A percentile compares a stretch with the other conserved stretches of the same genome.
Evolutionary conservation across 2,329 filamentous ascomycete genomes (phyloP).

Genomic region (Acephala macrosclerotiorum): DNA sequence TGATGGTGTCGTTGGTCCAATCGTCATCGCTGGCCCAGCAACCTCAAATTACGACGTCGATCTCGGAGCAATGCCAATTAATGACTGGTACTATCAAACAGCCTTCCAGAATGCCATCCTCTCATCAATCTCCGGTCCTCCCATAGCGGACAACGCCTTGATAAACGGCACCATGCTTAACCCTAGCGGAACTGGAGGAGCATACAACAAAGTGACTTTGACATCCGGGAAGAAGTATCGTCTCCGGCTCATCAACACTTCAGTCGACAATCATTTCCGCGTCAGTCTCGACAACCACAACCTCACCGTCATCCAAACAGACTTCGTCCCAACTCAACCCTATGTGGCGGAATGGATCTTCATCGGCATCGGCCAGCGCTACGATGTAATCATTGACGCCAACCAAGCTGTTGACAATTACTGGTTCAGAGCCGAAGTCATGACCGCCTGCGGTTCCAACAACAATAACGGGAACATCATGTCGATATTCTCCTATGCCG

Average conservation of each 20-base stretch:
- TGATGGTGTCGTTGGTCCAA: conserved; percentile 63
- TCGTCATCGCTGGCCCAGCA: conserved; percentile 66
- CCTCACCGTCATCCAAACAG: conserved; percentile 69
- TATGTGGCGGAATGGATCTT: conserved; percentile 66
- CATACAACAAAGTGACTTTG: conserved; percentile 43
- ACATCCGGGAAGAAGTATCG: conserved; percentile 50
- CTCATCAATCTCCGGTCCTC: conserved; percentile 2
- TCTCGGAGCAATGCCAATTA: conserved; percentile 53
- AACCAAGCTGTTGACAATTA: conserved; percentile 50
- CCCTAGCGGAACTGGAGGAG: conserved; percentile 19
- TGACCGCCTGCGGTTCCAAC: conserved; percentile 25
- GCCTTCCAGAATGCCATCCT: conserved; percentile 25
- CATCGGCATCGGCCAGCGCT: conserved; percentile 63
- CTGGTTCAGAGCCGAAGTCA: conserved; percentile 53
- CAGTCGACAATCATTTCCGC: conserved; percentile 49
- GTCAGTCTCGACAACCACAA: conserved; percentile 60
- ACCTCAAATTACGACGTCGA: conserved; percentile 66
- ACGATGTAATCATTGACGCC: conserved; percentile 53
- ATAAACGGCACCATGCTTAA: conserved; percentile 31
- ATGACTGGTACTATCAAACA: conserved; percentile 29
- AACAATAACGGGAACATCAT: conserved; percentile 28
- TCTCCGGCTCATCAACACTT: conserved; percentile 55
- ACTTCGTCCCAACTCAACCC: conserved; percentile 65
- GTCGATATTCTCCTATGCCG: conserved; percentile 30
- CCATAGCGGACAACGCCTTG: conserved; percentile 38